Conservation (phyloP, 768 basidiomycete genomes). For the Exsudoporus frostii region DNA sequence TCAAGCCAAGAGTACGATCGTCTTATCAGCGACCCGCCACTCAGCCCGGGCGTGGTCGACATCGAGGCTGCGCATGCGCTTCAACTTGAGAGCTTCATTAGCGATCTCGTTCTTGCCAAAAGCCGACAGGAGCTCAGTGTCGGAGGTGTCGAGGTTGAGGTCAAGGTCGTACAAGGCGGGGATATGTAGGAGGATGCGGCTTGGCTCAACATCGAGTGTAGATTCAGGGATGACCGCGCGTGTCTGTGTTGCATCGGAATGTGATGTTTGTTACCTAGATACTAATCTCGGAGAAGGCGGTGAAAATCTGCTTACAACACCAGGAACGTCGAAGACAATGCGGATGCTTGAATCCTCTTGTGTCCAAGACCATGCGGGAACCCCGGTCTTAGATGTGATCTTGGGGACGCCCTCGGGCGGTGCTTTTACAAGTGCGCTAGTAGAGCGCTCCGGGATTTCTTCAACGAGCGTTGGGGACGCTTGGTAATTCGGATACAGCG, state of each 20-base stretch:
- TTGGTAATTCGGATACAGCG: slow-evolving; percentile 31
- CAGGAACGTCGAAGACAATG: slow-evolving; percentile 53
- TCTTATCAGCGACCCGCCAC: slow-evolving; percentile 58
- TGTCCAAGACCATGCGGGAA: slow-evolving; percentile 54
- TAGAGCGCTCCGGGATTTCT: slow-evolving; percentile 45
- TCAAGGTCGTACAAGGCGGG: slow-evolving; percentile 51
- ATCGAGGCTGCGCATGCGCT: slow-evolving; percentile 55
- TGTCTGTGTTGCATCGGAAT: slow-evolving; percentile 36
- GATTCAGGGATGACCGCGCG: slow-evolving; percentile 42
- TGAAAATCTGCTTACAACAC: slow-evolving; percentile 45
- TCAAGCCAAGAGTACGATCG: slow-evolving; percentile 46
- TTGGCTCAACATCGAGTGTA: slow-evolving; percentile 63
- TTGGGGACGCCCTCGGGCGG: slow-evolving; percentile 46
- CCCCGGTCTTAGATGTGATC: slow-evolving; percentile 8
- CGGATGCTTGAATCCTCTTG: slow-evolving; percentile 41
- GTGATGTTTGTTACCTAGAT: slow-evolving; percentile 2
- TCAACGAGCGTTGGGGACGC: slow-evolving; percentile 16
- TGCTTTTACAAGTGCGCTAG: slow-evolving; percentile 21
- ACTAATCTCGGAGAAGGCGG: slow-evolving; percentile 1
- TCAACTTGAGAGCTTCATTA: slow-evolving; percentile 44
- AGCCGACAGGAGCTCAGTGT: slow-evolving; percentile 46
- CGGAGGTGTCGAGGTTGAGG: slow-evolving; percentile 53
- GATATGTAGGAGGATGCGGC: slow-evolving; percentile 51
- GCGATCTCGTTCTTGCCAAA: slow-evolving; percentile 17
- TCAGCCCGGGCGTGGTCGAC: slow-evolving; percentile 63